Evolutionary conservation across 495 filamentous ascomycete genomes (phyloP), one percentile per base, ranked within the genome.

Genomic region (Xylaria grammica): DNA sequence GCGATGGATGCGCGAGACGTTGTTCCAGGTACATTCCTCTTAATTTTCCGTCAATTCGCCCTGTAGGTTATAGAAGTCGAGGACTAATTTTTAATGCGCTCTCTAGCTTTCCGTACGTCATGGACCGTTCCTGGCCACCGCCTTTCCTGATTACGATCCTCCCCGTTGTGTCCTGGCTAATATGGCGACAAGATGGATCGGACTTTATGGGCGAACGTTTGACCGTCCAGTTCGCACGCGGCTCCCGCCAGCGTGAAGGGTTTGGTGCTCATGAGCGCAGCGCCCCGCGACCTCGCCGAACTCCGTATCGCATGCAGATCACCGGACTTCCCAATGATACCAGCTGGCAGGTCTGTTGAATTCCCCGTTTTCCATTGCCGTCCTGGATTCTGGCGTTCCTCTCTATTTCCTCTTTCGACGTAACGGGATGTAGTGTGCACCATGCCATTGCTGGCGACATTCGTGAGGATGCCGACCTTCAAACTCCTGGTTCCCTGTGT

Each of bases 331-430:
- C 94, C 72, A 85, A 85, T 79, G 96, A 98, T 84, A 98, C 96
- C 84, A 97, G 93, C 87, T 99, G 95, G 95, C 95, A 99, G 95
- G 95, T 99, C 91, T 96, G 95, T 91, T 89, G 74, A 79, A 65
- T 70, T 67, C 72, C 72, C 72, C 77, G 80, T 82, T 77, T 78
- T 82, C 83, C 81, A 81, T 87, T 84, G 77, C 76, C 80, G 82
- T 72, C 75, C 70, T 75, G 80, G 79, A 79, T 72, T 78, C 69
- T 78, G 71, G 72, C 66, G 53, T 71, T 68, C 54, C 62, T 67
- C 66, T 67, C 70, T 71, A 60, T 69, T 74, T 66, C 72, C 68
- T 55, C 73, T 69, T 74, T 68, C 73, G 69, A 67, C 70, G 68
- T 71, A 72, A 67, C 69, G 67, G 66, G 66, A 66, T 61, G 62